Evolutionary conservation across 2,329 filamentous ascomycete genomes (phyloP).

Genomic region (Aureobasidium melanogenum): DNA sequence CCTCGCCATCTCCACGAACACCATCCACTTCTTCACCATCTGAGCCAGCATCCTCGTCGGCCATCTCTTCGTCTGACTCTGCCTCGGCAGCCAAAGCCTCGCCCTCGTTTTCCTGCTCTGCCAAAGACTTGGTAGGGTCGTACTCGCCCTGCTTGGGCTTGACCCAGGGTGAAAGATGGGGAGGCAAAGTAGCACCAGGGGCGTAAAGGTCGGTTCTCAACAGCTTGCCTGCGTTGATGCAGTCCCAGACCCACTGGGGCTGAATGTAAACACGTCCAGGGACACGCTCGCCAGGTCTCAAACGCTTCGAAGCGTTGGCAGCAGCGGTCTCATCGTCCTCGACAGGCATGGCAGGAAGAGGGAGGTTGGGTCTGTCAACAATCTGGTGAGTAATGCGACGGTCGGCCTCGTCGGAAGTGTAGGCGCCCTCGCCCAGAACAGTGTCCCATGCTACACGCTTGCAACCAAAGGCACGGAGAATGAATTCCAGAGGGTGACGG

Average conservation of each 20-base stretch:
- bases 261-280: slow-evolving; percentile 91
- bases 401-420: slow-evolving; percentile 81
- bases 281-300: slow-evolving; percentile 60
- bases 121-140: slow-evolving; percentile 77
- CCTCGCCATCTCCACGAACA: slow-evolving; percentile 29
- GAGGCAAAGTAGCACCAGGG: slow-evolving; percentile 80
- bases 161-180: slow-evolving; percentile 93
- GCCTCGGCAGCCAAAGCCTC: slow-evolving; percentile 55
- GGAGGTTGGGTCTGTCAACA: slow-evolving; percentile 74
- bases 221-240: slow-evolving; percentile 82
- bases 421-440: slow-evolving; percentile 83
- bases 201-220: slow-evolving; percentile 81
- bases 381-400: slow-evolving; percentile 91
- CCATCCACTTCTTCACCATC: slow-evolving; percentile 28
- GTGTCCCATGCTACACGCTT: slow-evolving; percentile 93
- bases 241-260: slow-evolving; percentile 98
- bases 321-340: slow-evolving; percentile 50
- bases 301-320: slow-evolving; percentile 36
- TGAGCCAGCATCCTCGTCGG: slow-evolving; percentile 31
- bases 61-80: slow-evolving; percentile 38
- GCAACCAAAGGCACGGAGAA: slow-evolving; percentile 89
- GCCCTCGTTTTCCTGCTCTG: slow-evolving; percentile 78
- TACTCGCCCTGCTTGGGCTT: slow-evolving; percentile 80
- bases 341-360: slow-evolving; percentile 33
- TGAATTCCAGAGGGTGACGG: slow-evolving; percentile 80